Conservation (phyloP, 495 filamentous ascomycete species). For the Penicillium subrubescens region DNA sequence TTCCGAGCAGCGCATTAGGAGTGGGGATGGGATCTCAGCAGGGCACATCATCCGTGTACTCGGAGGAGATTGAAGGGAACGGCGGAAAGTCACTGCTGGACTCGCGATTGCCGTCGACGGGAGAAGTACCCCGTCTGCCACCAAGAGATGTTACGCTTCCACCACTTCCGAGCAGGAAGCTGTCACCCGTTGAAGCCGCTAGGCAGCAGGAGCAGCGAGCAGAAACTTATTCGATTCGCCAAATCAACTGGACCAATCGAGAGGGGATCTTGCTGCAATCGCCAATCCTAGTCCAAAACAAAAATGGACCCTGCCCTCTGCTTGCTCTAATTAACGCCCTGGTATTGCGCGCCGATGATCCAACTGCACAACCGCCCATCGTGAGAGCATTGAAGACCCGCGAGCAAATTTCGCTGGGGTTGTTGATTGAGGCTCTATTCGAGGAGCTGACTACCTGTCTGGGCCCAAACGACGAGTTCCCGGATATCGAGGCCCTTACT, state of each 20-base stretch:
- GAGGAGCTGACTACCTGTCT: conserved; percentile 82
- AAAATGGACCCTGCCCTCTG: conserved; percentile 91
- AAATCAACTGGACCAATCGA: conserved; percentile 61
- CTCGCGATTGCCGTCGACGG: neutral
- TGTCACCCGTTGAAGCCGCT: conserved; percentile 39
- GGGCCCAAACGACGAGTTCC: conserved; percentile 59
- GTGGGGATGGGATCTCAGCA: conserved; percentile 9
- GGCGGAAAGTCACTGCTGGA: neutral
- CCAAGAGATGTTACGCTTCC: neutral
- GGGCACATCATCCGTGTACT: conserved; percentile 20
- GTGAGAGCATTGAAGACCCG: conserved; percentile 72
- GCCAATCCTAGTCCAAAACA: conserved; percentile 87
- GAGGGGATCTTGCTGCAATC: conserved; percentile 53
- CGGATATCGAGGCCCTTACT: conserved; percentile 86
- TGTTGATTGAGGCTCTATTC: conserved; percentile 84
- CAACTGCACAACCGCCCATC: conserved; percentile 64
- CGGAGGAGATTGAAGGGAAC: conserved; percentile 12
- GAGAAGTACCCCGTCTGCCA: neutral
- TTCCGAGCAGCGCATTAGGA: conserved; percentile 10
- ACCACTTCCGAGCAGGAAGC: conserved; percentile 4
- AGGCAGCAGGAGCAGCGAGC: conserved; percentile 50
- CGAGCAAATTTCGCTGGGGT: conserved; percentile 83
- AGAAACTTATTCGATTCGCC: conserved; percentile 72
- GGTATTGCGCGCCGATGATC: conserved; percentile 73
- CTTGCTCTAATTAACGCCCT: conserved; percentile 93